Evolutionary conservation across 768 basidiomycete species (phyloP).

Genomic region (Russula griseocarnosa): DNA sequence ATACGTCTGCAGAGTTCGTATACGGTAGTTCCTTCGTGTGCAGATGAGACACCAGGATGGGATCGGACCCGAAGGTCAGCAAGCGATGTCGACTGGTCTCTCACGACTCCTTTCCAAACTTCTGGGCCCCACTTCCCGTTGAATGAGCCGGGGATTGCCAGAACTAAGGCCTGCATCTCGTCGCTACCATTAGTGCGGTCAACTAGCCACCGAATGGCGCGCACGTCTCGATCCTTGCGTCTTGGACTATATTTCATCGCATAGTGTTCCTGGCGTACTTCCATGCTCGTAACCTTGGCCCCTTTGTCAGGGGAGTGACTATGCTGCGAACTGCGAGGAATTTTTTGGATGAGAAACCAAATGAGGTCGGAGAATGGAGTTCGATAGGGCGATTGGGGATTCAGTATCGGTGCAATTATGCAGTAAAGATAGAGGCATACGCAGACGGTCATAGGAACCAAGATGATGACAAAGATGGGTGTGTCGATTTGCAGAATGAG

Average conservation of each 20-base stretch:
- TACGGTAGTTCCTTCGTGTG: neutral
- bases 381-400: neutral
- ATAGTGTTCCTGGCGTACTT: neutral
- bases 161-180: neutral
- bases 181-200: neutral
- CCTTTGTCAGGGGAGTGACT: neutral
- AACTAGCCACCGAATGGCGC: neutral
- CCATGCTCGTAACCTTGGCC: neutral
- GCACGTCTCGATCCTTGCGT: neutral
- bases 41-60: neutral
- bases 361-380: neutral
- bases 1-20: neutral
- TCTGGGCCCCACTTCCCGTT: neutral
- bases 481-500: neutral
- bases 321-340: neutral
- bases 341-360: neutral
- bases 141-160: conserved; percentile 7
- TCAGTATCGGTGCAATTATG: neutral
- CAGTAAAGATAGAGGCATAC: neutral
- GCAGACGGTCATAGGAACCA: neutral
- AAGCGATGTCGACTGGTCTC: neutral
- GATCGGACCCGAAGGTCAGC: neutral
- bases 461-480: neutral
- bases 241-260: neutral
- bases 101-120: neutral